Percentiles rank a stretch among this genome's conserved stretches.
Conservation (phyloP, 2,329 filamentous ascomycete genomes). For the Epichloe festucae region DNA sequence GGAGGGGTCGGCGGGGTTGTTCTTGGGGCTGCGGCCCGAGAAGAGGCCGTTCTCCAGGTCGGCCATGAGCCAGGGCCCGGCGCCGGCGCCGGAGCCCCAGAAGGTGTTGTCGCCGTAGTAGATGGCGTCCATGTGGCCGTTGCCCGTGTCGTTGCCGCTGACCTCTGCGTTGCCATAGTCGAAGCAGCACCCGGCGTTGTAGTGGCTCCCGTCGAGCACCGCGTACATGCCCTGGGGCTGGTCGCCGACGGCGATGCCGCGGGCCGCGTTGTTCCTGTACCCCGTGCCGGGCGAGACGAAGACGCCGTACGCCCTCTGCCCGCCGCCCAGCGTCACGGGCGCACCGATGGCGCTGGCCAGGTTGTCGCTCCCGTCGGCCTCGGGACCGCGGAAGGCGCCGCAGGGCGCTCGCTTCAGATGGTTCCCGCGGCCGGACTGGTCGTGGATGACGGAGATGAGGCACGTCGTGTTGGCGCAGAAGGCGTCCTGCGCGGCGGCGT, state of each 20-base stretch:
- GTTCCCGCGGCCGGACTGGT: constrained; percentile 49
- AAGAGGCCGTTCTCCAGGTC: constrained; percentile 57
- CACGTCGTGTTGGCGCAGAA: constrained; percentile 51
- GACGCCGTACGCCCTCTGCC: constrained; percentile 50
- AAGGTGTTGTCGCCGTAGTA: constrained; percentile 43
- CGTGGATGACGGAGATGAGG: constrained; percentile 50
- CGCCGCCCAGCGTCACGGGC: constrained; percentile 47
- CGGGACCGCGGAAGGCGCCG: constrained; percentile 43
- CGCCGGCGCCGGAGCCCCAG: constrained; percentile 45
- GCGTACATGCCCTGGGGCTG: constrained; percentile 47
- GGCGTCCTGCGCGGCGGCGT: constrained; percentile 45
- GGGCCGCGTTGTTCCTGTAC: constrained; percentile 45
- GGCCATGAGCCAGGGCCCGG: constrained; percentile 55
- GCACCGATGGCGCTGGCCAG: constrained; percentile 45
- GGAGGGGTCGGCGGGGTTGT: constrained; percentile 39
- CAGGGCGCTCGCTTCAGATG: constrained; percentile 47
- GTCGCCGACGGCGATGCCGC: constrained; percentile 41
- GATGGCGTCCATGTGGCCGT: constrained; percentile 56
- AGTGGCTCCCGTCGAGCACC: constrained; percentile 46
- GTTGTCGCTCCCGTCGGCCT: constrained; percentile 44
- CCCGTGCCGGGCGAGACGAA: constrained; percentile 48
- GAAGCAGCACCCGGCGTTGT: constrained; percentile 43
- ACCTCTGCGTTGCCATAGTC: constrained; percentile 46
- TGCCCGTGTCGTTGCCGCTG: constrained; percentile 38
- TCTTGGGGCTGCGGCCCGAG: constrained; percentile 32